Conservation (phyloP, 1,139 yeast species). For the Hansenula sp. region DNA sequence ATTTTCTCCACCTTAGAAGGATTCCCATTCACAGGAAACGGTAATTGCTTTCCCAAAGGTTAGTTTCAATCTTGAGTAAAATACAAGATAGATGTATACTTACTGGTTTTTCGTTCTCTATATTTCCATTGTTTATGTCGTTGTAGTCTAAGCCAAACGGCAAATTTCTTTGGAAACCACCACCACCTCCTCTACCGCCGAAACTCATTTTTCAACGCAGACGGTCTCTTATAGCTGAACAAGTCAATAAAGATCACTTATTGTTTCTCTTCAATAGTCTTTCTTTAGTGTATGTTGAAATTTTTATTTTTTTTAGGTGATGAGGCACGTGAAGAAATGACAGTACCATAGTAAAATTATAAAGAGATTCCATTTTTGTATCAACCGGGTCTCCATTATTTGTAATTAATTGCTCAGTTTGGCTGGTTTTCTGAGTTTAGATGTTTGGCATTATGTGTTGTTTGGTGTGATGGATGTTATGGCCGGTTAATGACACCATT, state of each 20-base stretch:
- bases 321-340: background rate
- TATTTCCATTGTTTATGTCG: slow-evolving; percentile 36
- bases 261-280: too few relatives aligned
- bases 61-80: background rate
- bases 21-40: slow-evolving; percentile 70
- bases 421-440: too few relatives aligned
- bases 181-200: slow-evolving; percentile 29
- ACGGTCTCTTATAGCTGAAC: too few relatives aligned
- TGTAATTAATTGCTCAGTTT: too few relatives aligned
- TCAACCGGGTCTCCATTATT: too few relatives aligned
- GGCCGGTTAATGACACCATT: too few relatives aligned
- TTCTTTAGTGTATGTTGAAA: background rate
- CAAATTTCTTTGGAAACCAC: slow-evolving; percentile 33
- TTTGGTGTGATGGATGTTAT: too few relatives aligned
- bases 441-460: too few relatives aligned
- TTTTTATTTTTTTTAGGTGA: background rate
- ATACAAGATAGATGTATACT: background rate
- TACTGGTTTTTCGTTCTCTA: slow-evolving; percentile 19
- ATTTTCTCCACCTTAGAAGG: slow-evolving; percentile 50
- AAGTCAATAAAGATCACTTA: too few relatives aligned
- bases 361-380: too few relatives aligned
- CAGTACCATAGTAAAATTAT: too few relatives aligned
- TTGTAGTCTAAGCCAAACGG: slow-evolving; percentile 70
- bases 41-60: slow-evolving; percentile 24
- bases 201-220: slow-evolving; percentile 31